Base-by-base conservation (phyloP, 2,329 filamentous ascomycete species). In the Fusarium sp. region DNA sequence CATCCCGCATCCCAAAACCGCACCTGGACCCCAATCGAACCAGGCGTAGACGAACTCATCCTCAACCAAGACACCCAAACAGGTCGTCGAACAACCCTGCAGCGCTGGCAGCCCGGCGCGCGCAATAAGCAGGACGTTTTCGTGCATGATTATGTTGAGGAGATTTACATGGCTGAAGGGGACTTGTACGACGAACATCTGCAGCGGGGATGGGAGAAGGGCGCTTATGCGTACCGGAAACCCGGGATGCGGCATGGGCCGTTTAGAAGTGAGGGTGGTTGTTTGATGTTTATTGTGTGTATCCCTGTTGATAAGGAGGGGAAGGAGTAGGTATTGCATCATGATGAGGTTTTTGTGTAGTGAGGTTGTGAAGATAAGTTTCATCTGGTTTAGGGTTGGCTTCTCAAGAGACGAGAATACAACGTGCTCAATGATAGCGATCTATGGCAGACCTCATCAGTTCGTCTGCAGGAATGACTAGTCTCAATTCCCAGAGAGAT, bases 161-260 rank as follows among this genome's bases (percentile, higher is more conserved):
- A 81, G 51, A 79, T 81, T 51, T 81, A 75, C 60, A 72, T 82
- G 41, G 67, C 79, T 18, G 76, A 79, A 34, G 79, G 79, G 16
- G 78, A 79, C 42, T 61, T 82, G 55, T 75, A 74, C 60, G 79
- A 81, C 68, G 67, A 74, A 41, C 73, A 71, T 18, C 71, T 80
- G 11, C 65, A 57, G 20, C 67, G 76, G 54, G 65, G 74, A 11
- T 82, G 77, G 77, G 61, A 74, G 14, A 74, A 76, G 49, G 79
- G 80, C 40, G 74, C 78, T 6, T 82, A 81, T 75, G 81, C 79
- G 16, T 82, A 81, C 67, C 76, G 80, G 22, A 75, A 79, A 51
- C 79, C 80, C 16, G 79, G 79, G 12, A 82, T 81, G 80, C 67
- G 78, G 62, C 79, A 81, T 74, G 81, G 81, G 1, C 80, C 79